Conservation (phyloP, 306 rosid species). For the cucumber (Cucumis sativus) region DNA sequence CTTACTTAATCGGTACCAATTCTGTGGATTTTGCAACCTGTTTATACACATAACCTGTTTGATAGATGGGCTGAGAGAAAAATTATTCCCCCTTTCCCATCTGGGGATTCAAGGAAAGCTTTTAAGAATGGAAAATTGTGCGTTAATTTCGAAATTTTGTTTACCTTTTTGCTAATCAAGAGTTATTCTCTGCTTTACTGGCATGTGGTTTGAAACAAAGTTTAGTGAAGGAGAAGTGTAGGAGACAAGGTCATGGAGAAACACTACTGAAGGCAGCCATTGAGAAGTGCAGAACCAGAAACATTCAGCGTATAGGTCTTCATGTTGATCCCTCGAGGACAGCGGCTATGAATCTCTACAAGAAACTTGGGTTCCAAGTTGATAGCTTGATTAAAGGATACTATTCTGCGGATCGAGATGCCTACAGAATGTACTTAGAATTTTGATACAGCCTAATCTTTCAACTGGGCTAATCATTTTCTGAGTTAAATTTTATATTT, state of each 20-base stretch:
- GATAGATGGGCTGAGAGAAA: constrained; percentile 24
- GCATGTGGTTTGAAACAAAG: background rate
- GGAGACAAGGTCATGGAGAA: constrained; percentile 79
- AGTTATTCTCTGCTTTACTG: background rate
- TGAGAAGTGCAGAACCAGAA: constrained; percentile 51
- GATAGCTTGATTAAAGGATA: constrained; percentile 52
- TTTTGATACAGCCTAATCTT: constrained; percentile 12
- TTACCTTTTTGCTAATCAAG: background rate
- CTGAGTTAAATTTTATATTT: background rate
- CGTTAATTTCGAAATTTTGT: background rate
- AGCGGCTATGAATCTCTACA: constrained; percentile 63
- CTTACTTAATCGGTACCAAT: background rate
- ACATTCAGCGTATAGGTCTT: constrained; percentile 54
- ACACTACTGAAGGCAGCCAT: constrained; percentile 64
- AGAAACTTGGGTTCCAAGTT: constrained; percentile 66
- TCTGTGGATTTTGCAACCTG: background rate
- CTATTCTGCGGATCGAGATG: constrained; percentile 66
- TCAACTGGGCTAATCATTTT: background rate
- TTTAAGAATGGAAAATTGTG: background rate
- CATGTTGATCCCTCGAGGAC: constrained; percentile 72
- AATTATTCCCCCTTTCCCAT: background rate
- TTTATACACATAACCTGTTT: constrained; percentile 25
- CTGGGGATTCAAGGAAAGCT: background rate
- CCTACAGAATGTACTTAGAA: constrained; percentile 75
- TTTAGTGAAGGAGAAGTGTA: constrained; percentile 61